Percentiles rank a stretch among this genome's conserved stretches.
These are phyloP conservation scores for Calonectria honghensis DNA, from an alignment of 2,329 filamentous ascomycete species.

Conservation along the genomic window DNA sequence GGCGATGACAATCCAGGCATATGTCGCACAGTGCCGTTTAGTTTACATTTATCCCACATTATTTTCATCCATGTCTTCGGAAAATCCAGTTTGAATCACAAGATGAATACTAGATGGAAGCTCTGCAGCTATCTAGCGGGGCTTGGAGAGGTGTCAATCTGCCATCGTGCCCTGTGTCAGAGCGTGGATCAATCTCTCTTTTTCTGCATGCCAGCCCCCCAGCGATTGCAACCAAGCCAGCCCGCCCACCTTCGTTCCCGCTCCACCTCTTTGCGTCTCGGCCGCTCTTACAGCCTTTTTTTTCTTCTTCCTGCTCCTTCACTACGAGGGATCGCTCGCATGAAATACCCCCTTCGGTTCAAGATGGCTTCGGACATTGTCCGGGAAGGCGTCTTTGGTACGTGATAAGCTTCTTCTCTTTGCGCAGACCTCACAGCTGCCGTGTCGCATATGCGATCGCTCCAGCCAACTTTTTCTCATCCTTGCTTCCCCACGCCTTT, in stretches of 20 bases:
- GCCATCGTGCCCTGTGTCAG: conserved; percentile 1
- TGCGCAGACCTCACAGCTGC: background rate
- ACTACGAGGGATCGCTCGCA: conserved; percentile 52
- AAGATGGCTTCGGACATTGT: conserved; percentile 74
- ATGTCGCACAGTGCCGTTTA: too few species aligned
- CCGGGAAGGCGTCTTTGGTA: conserved; percentile 77
- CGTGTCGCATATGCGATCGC: conserved; percentile 16
- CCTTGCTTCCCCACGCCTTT: conserved; percentile 12
- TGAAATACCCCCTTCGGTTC: conserved; percentile 58
- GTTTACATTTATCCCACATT: too few species aligned
- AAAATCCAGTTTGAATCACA: too few species aligned
- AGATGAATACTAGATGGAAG: too few species aligned
- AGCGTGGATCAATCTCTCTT: background rate
- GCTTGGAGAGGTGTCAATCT: conserved; percentile 5
- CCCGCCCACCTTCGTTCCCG: conserved; percentile 27
- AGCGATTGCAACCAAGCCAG: conserved; percentile 24
- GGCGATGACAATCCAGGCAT: too few species aligned
- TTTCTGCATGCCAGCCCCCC: conserved; percentile 23
- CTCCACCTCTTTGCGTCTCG: conserved; percentile 37
- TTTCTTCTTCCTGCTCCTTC: conserved; percentile 32
- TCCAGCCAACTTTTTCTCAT: conserved; percentile 6
- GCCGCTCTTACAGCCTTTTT: conserved; percentile 36
- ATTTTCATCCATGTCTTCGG: too few species aligned
- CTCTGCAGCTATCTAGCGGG: background rate
- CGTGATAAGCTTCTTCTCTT: conserved; percentile 47